Percentiles rank a stretch among this genome's conserved stretches.
These are phyloP conservation scores for Helminthosporium solani DNA, from an alignment of 2,329 filamentous ascomycete species.

Conservation along the genomic window DNA sequence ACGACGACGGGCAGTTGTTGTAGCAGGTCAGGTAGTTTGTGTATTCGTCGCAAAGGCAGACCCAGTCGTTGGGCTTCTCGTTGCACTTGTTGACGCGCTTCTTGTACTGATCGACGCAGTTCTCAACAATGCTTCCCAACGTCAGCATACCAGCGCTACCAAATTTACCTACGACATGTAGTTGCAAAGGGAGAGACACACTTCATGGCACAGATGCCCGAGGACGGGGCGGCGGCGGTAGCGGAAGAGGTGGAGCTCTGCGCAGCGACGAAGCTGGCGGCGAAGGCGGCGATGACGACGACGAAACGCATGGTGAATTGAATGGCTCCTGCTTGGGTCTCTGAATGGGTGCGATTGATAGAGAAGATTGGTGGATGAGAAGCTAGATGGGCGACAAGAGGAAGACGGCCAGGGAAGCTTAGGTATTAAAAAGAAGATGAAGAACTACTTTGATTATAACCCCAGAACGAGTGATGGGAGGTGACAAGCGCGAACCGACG, in stretches of 20 bases:
- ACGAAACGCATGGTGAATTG: constrained; percentile 36
- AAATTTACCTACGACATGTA: no score
- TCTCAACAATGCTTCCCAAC: constrained; percentile 55
- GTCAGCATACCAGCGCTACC: neutral
- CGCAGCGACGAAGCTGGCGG: constrained; percentile 44
- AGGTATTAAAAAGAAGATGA: neutral
- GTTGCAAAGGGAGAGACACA: constrained; percentile 19
- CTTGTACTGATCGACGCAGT: constrained; percentile 48
- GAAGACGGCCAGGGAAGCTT: neutral
- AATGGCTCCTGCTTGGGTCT: neutral
- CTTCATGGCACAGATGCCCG: constrained; percentile 42
- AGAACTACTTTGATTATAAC: neutral
- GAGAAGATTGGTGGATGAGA: no score
- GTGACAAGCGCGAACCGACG: neutral
- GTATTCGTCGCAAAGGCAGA: constrained; percentile 60
- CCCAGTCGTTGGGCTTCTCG: constrained; percentile 48
- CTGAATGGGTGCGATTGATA: neutral
- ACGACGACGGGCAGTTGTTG: constrained; percentile 61
- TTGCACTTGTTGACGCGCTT: constrained; percentile 47
- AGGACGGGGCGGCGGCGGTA: constrained; percentile 19
- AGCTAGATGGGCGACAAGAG: neutral
- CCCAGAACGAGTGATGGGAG: constrained; percentile 3
- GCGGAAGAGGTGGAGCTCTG: constrained; percentile 38
- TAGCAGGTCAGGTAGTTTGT: constrained; percentile 60
- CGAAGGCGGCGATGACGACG: constrained; percentile 24